Conservation (phyloP, 225 moss, liverwort and hornwort genomes). For the Pseudisothecium myosuroides region DNA sequence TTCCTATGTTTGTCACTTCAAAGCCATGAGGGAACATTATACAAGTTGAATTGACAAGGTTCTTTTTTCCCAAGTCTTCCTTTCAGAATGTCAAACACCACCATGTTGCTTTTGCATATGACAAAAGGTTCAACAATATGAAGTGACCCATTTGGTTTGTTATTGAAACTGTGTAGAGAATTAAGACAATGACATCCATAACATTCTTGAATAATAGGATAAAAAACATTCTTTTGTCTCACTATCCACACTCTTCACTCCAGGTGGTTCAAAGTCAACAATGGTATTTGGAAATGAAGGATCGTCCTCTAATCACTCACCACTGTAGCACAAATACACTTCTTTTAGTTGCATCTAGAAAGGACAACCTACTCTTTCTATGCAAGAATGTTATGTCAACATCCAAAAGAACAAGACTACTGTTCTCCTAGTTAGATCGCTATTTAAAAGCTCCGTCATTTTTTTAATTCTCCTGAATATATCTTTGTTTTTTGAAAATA, state of each 20-base stretch:
- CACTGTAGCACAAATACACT: no score
- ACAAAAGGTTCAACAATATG: not conserved
- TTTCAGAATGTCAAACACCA: not conserved
- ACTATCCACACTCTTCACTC: no score
- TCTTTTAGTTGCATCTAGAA: accelerated
- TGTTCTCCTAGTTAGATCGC: accelerated
- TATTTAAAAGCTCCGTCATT: accelerated
- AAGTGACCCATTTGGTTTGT: not conserved
- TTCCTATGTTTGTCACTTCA: not conserved
- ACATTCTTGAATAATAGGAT: not conserved
- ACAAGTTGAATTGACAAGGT: accelerated
- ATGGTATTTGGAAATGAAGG: not conserved
- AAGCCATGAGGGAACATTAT: not conserved
- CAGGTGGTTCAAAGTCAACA: not conserved
- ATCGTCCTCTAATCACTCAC: accelerated
- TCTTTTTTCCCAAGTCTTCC: not conserved
- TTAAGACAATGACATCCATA: not conserved
- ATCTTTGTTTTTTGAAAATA: not conserved
- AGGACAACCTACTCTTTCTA: accelerated
- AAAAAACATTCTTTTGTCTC: no score
- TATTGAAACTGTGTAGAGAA: accelerated
- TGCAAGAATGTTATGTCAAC: not conserved
- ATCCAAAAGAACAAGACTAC: not conserved
- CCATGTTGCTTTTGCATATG: not conserved
- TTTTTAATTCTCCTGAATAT: accelerated